Conservation (phyloP, 371 early-diverging fungal genomes). For the Entomophthora muscae region DNA sequence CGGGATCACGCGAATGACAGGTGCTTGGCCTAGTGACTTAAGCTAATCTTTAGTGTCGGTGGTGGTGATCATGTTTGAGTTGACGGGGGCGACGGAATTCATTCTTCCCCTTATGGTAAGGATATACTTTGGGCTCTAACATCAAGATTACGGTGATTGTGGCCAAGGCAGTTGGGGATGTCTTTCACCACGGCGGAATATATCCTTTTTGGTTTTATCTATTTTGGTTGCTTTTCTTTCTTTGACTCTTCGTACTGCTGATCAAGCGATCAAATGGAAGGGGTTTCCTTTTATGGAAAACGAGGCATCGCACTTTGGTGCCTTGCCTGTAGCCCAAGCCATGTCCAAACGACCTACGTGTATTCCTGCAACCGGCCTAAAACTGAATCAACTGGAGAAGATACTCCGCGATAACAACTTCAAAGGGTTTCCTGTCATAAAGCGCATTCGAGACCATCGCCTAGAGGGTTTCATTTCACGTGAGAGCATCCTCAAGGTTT, state of each 20-base stretch:
- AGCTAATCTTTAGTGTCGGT: constrained; percentile 32
- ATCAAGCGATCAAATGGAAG: constrained; percentile 62
- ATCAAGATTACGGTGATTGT: constrained; percentile 64
- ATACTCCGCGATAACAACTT: constrained; percentile 29
- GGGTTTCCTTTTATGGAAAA: constrained; percentile 80
- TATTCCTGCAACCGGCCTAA: constrained; percentile 31
- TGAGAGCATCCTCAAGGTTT: constrained; percentile 49
- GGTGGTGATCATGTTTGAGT: constrained; percentile 92
- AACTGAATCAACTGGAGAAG: constrained; percentile 21
- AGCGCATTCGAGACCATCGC: constrained; percentile 33
- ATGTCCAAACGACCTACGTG: constrained; percentile 37
- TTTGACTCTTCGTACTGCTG: constrained; percentile 21
- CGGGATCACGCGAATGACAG: constrained; percentile 48
- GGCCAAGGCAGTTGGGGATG: constrained; percentile 73
- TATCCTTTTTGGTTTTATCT: constrained; percentile 12
- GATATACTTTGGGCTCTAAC: not conserved
- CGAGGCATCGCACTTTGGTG: constrained; percentile 45
- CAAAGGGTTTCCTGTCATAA: constrained; percentile 77
- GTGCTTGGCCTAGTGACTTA: constrained; percentile 12
- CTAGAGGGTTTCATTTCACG: constrained; percentile 70
- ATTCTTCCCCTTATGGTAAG: constrained; percentile 81
- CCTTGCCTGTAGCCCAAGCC: constrained; percentile 32
- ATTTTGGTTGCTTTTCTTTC: constrained; percentile 1
- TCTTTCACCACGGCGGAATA: constrained; percentile 63
- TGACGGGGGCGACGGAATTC: constrained; percentile 83